A percentile compares a stretch with the other conserved stretches of the same genome.
Conservation (phyloP, 78 protist species). For the Protostelium mycophagum region DNA sequence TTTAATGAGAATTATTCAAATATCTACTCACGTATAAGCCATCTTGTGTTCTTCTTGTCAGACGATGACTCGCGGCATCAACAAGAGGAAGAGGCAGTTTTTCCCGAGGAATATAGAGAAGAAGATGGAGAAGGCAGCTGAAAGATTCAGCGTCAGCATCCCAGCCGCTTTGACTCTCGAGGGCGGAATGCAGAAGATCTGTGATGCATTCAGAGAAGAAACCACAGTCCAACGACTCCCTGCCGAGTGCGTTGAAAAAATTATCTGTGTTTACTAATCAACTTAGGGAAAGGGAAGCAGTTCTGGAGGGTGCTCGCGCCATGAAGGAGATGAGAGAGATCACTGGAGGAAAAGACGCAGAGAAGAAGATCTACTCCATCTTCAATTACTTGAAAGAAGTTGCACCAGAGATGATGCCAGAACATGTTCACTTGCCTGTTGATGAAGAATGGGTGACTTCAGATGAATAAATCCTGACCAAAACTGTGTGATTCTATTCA, state of each 20-base stretch:
- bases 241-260: neutral
- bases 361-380: conserved; percentile 1
- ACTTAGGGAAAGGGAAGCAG: conserved; percentile 1
- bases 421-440: neutral
- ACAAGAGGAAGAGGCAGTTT: neutral
- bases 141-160: no score
- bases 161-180: no score
- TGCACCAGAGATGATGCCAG: neutral
- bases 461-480: conserved; percentile 1
- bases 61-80: neutral
- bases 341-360: neutral
- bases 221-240: neutral
- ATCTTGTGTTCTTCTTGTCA: neutral
- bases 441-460: neutral
- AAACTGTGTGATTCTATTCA: neutral
- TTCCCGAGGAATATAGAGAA: no score
- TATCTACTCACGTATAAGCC: conserved; percentile 1
- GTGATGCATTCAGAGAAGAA: conserved; percentile 1
- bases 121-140: no score
- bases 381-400: neutral
- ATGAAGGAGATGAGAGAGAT: neutral
- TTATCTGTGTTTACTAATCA: neutral
- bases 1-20: no score
- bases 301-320: conserved; percentile 3
- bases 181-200: conserved; percentile 2